Conservation (phyloP, 331 rosid species). For the Rosa hybrid region DNA sequence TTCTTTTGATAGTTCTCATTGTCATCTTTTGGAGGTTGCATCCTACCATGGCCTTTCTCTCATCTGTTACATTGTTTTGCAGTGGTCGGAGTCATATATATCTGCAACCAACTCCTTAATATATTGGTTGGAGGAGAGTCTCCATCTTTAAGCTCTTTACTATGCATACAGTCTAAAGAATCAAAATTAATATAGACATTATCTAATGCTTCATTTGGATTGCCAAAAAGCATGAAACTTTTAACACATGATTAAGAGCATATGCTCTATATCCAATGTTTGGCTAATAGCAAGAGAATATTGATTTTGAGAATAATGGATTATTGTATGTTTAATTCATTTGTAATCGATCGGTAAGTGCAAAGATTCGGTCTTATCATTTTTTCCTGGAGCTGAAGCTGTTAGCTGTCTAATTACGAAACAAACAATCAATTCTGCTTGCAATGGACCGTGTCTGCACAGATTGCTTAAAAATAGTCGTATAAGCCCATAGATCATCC, state of each 20-base stretch:
- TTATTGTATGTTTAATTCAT: no score
- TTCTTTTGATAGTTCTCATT: not conserved
- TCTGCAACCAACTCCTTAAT: not conserved
- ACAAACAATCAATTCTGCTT: not conserved
- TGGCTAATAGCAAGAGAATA: no score
- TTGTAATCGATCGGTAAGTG: not conserved
- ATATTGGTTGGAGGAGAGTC: constrained; percentile 1
- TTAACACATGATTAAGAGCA: not conserved
- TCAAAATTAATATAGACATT: not conserved
- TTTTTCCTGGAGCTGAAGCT: not conserved
- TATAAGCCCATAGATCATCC: no score
- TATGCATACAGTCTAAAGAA: not conserved
- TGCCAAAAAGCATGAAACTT: not conserved
- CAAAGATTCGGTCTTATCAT: not conserved
- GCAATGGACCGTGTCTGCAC: no score
- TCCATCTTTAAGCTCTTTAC: not conserved
- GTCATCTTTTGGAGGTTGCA: constrained; percentile 9
- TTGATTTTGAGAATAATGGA: no score
- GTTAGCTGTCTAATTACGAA: not conserved
- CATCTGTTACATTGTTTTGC: not conserved
- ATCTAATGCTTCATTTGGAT: not conserved
- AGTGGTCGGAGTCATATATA: not conserved
- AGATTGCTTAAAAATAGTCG: no score
- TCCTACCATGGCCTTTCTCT: constrained; percentile 8
- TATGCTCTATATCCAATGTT: no score